A percentile compares a stretch with the other conserved stretches of the same genome.
phyloP scores from a whole-genome alignment of 441 rosid genomes.

The Gossypium davidsonii region DNA sequence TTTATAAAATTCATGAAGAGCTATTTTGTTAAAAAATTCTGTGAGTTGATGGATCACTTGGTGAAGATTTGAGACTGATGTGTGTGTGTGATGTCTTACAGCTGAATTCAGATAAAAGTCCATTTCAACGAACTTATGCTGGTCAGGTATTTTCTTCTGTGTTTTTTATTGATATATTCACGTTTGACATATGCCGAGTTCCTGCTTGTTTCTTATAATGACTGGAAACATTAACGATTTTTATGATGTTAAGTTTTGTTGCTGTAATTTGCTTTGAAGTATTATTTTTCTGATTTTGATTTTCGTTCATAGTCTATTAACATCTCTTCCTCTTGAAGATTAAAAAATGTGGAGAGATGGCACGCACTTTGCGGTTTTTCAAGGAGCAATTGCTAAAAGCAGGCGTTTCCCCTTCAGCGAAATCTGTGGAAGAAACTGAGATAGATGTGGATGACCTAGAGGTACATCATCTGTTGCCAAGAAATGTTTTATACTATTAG shows the following conservation, averaged over 20 bases:
- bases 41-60: slow-evolving; percentile 5
- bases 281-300: not conserved
- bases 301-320: not conserved
- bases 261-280: not conserved
- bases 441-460: slow-evolving; percentile 59
- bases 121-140: slow-evolving; percentile 87
- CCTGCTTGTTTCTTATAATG: not conserved
- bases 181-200: not conserved
- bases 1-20: not conserved
- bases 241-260: not conserved
- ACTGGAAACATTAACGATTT: not conserved
- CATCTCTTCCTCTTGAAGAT: slow-evolving; percentile 36
- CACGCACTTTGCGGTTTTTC: slow-evolving; percentile 70
- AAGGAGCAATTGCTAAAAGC: slow-evolving; percentile 87
- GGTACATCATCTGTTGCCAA: slow-evolving; percentile 29
- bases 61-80: not conserved
- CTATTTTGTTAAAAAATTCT: not conserved
- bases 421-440: slow-evolving; percentile 30
- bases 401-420: slow-evolving; percentile 38
- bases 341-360: slow-evolving; percentile 84
- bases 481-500: slow-evolving; percentile 13
- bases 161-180: not conserved
- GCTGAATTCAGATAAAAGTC: slow-evolving; percentile 85
- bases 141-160: slow-evolving; percentile 47
- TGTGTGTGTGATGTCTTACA: slow-evolving; percentile 29